phyloP scores from a whole-genome alignment of 106 monocot species.

The Ottelia alismoides region DNA sequence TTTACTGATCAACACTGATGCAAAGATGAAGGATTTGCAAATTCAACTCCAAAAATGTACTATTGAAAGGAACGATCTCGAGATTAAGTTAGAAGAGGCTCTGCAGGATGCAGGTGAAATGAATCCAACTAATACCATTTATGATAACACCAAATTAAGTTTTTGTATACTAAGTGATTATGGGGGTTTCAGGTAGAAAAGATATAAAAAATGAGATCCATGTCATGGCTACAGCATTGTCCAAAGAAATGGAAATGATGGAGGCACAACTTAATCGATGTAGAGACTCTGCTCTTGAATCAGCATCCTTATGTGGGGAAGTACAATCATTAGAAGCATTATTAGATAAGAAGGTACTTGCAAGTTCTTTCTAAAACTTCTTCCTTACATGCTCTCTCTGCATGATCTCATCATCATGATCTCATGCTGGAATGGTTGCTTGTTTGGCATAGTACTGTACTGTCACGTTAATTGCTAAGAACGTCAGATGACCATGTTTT shows the following conservation, averaged over 20 bases:
- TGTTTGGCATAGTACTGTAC: too few relatives aligned
- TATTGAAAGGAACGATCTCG: constrained; percentile 65
- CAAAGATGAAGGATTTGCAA: constrained; percentile 55
- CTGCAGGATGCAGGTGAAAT: constrained; percentile 81
- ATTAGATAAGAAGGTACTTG: constrained; percentile 52
- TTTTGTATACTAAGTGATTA: neutral
- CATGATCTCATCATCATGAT: too few relatives aligned
- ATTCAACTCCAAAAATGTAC: constrained; percentile 56
- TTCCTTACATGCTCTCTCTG: neutral
- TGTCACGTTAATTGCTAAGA: too few relatives aligned
- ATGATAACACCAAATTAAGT: neutral
- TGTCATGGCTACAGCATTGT: constrained; percentile 78
- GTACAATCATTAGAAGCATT: constrained; percentile 34
- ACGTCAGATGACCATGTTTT: too few relatives aligned
- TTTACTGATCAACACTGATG: constrained; percentile 40
- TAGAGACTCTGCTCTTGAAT: constrained; percentile 68
- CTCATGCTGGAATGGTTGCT: too few relatives aligned
- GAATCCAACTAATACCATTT: neutral
- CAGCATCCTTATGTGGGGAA: constrained; percentile 44
- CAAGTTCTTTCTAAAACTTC: neutral
- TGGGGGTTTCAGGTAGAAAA: constrained; percentile 45
- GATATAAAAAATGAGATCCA: constrained; percentile 89
- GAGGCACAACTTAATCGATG: constrained; percentile 75
- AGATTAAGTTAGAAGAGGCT: constrained; percentile 74
- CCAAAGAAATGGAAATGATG: constrained; percentile 89